Percentiles rank a stretch among this genome's conserved stretches.
Evolutionary conservation across 2,329 filamentous ascomycete species (phyloP).

Genomic region (Diaporthe citrichinensis): DNA sequence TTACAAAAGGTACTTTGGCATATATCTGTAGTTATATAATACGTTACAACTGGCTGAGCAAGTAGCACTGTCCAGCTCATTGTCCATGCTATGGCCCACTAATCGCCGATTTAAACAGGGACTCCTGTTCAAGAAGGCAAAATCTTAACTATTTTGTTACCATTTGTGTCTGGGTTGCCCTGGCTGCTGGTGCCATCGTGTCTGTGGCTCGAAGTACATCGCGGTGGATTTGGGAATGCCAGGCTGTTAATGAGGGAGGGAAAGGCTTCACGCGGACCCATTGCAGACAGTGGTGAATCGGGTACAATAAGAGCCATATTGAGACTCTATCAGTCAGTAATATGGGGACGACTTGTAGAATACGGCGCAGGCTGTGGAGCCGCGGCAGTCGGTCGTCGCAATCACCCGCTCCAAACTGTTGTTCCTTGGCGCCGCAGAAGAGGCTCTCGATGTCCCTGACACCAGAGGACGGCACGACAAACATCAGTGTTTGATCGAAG

Average conservation of each 20-base stretch:
- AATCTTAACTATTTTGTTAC: neutral
- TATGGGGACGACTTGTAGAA: neutral
- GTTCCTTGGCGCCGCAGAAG: neutral
- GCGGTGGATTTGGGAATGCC: neutral
- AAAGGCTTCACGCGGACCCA: too few relatives aligned
- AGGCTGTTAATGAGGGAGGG: neutral
- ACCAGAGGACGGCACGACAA: neutral
- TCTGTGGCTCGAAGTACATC: neutral
- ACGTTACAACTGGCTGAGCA: neutral
- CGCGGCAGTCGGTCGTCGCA: too few relatives aligned
- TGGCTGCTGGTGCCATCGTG: neutral
- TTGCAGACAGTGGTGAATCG: too few relatives aligned
- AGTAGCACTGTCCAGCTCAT: neutral
- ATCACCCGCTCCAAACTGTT: neutral
- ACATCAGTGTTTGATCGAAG: neutral
- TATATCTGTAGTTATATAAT: neutral
- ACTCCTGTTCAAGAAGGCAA: neutral
- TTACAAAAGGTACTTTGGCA: neutral
- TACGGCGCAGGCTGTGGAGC: neutral
- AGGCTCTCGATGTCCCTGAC: neutral
- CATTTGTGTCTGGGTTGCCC: too few relatives aligned
- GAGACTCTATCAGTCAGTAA: too few relatives aligned
- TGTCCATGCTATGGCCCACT: neutral
- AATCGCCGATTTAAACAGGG: neutral
- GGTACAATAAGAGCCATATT: too few relatives aligned